Conservation (phyloP, 805 yeast genomes). For the Lipomyces chichibuensis region DNA sequence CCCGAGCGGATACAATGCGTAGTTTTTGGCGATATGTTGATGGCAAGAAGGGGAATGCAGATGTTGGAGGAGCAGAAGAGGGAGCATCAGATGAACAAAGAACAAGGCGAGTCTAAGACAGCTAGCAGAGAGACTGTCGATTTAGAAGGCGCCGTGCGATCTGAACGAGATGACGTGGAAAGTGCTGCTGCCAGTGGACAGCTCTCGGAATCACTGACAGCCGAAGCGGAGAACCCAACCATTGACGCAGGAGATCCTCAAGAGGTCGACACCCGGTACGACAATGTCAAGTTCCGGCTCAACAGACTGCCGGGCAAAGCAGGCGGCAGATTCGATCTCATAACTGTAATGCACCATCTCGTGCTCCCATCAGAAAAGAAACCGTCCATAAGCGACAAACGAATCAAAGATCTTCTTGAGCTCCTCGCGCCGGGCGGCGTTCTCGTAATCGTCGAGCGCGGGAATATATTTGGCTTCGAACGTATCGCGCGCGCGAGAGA, state of each 20-base stretch:
- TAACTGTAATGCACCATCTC: conserved; percentile 80
- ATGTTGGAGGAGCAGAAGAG: conserved; percentile 65
- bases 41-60: conserved; percentile 80
- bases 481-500: conserved; percentile 88
- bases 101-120: neutral
- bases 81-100: neutral
- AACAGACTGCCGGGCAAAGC: conserved; percentile 17
- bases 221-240: neutral
- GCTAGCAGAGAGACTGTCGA: neutral
- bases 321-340: conserved; percentile 65
- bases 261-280: conserved; percentile 11
- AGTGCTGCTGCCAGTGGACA: neutral
- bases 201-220: neutral
- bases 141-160: neutral
- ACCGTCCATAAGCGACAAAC: conserved; percentile 74
- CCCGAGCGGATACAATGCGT: conserved; percentile 72
- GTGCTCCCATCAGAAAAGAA: conserved; percentile 61
- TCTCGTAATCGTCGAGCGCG: conserved; percentile 80
- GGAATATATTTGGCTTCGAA: conserved; percentile 88
- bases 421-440: conserved; percentile 78
- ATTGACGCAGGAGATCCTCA: neutral
- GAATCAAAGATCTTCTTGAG: conserved; percentile 59
- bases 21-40: conserved; percentile 67
- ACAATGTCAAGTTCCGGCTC: conserved; percentile 20
- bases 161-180: neutral